These are phyloP conservation scores for Thermothielavioides terrestris DNA, from an alignment of 495 filamentous ascomycete species.

Conservation along the genomic window DNA sequence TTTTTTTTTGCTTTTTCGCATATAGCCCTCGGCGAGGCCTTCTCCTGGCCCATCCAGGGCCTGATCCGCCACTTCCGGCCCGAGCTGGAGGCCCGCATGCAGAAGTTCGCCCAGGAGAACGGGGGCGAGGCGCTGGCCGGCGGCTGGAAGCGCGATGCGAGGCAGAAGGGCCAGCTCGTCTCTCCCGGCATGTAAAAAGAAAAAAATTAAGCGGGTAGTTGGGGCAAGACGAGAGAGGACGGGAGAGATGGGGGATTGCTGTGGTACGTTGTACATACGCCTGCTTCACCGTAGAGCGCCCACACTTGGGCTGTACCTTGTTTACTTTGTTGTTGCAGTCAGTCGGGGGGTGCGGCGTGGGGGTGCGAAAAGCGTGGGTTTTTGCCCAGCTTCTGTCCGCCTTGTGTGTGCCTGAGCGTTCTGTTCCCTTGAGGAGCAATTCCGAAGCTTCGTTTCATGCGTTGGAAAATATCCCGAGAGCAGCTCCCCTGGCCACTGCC, in stretches of 20 bases:
- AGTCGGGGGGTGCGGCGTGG: not conserved
- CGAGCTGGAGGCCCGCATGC: slow-evolving; percentile 83
- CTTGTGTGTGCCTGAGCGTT: too few relatives aligned
- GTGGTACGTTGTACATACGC: slow-evolving; percentile 1
- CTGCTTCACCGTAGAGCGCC: not conserved
- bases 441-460: too few relatives aligned
- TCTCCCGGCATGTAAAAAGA: slow-evolving; percentile 68
- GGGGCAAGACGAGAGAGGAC: not conserved
- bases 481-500: too few relatives aligned
- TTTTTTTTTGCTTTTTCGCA: too few relatives aligned
- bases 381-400: not conserved
- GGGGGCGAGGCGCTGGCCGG: slow-evolving; percentile 71
- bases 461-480: too few relatives aligned
- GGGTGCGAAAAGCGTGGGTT: not conserved
- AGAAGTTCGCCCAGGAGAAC: slow-evolving; percentile 57
- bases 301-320: slow-evolving; percentile 3
- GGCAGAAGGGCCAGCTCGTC: slow-evolving; percentile 71
- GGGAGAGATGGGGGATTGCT: not conserved
- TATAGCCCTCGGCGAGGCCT: slow-evolving; percentile 86
- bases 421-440: too few relatives aligned
- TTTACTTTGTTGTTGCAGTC: slow-evolving; percentile 1
- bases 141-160: slow-evolving; percentile 74
- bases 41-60: slow-evolving; percentile 97
- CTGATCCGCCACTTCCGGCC: slow-evolving; percentile 96
- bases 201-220: not conserved